Base-by-base conservation (phyloP, 208 protist genomes). In the Crithidia bombi region DNA sequence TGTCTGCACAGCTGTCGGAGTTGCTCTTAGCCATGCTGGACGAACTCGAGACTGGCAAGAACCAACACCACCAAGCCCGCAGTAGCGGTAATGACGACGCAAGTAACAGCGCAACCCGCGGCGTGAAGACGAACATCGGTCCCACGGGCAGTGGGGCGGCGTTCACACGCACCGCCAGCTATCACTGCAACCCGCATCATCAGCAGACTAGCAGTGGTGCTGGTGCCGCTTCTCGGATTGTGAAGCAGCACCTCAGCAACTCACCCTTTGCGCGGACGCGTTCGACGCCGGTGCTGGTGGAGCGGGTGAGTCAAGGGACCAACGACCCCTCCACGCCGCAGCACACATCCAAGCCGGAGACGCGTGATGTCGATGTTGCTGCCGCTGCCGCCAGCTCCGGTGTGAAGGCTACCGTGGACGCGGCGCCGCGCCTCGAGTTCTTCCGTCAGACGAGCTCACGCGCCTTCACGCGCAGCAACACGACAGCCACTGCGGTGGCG, bases 401-500 rank as follows among this genome's bases (percentile, higher is more conserved):
- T 14, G 56, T 47, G 15, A 82, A 59, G 17, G 47, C 33, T 25
- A 57, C 56, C 1, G 66, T 82, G 35, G 77, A 82, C 47, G 77
- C 71, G 0, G 65, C 77, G 21, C 77, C 77, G 54, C 69, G 77
- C 3, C 62, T 82, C 6, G 77, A 82, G 32, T 82, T 82, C 49
- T 54, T 67, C 19, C 77, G 77, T 2, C 77, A 82, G 66, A n/a
- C 15, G 2, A 77, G 70, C 38, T 9, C 25, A 2, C 64, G 66
- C 23, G 41, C 59, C 12, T 71, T 70, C 56, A 62, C 65, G 41
- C 71, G 63, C 25, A 66, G 71, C 64, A 70, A 69, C 47, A 76
- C 71, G 6, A 30, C 55, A 17, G 46, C 69, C 39, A 49, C 63
- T 21, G 28, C 14, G 5, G 15, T n/a, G 21, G 43, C 43, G 43